Base-by-base conservation (phyloP, 805 yeast species). In the Saccharomyces mikatae region DNA sequence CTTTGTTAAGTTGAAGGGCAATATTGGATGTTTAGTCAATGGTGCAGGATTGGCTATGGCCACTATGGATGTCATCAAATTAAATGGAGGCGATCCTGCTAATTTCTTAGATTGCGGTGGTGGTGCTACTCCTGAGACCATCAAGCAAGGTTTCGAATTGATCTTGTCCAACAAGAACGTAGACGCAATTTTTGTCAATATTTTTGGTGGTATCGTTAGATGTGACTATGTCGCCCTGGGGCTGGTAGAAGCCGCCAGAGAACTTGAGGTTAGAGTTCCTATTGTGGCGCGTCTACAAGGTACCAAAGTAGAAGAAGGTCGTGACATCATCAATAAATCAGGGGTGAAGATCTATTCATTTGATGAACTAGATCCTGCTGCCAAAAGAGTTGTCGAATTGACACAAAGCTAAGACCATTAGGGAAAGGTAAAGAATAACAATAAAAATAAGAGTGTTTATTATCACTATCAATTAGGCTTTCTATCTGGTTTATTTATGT, bases 1-100 rank as follows among this genome's bases (percentile, higher is more conserved):
- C 80, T 94, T 92, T 75, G 95, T 94, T 79, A 94, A 94, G 79
- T 84, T 94, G 71, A 95, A 92, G 71, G 99, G 99, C 76, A 89
- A 90, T 81, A 92, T 94, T 70, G 99, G 99, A 67, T 92, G 97
- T 80, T 80, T 94, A 60, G 99, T 94, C 73, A 94, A 94, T 76
- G 99, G 99, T 80, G 99, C 99, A 56, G 99, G 99, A 75, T 82
- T 94, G 72, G 99, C 99, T 68, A 94, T 94, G 99, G 99, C 99
- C 66, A 94, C 99, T 62, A 91, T 94, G 97, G 99, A 94, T 76
- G 95, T 95, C 73, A 89, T 94, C 79, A 90, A 94, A 79, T 83
- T 94, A 67, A 88, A 90, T 78, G 97, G 98, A 69, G 99, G 99
- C 74, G 87, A 83, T 64, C 99, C 99, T 67, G 99, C 99, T 62